phyloP scores from a whole-genome alignment of 2,329 filamentous ascomycete species.

The Geosmithia flava region DNA sequence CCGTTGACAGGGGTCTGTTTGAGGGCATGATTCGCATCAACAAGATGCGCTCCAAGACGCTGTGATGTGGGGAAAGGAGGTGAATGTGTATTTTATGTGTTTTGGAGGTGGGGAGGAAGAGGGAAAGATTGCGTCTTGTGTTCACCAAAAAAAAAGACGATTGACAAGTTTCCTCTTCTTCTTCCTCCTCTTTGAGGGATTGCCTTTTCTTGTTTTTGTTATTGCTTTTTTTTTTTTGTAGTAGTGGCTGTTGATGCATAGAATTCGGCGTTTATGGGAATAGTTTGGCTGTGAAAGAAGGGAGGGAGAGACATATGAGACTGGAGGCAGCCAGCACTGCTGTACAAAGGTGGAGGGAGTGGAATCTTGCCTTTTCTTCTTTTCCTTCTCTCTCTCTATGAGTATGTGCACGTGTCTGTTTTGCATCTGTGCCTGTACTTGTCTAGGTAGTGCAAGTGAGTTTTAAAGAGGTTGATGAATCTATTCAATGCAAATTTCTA shows the following conservation, averaged over 20 bases:
- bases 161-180: no score
- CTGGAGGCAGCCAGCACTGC: neutral
- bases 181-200: no score
- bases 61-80: constrained; percentile 20
- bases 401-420: no score
- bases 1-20: constrained; percentile 81
- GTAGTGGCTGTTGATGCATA: neutral
- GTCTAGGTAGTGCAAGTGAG: no score
- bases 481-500: no score
- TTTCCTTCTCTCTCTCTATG: neutral
- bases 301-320: neutral
- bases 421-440: no score
- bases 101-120: neutral
- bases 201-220: neutral
- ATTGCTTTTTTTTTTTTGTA: neutral
- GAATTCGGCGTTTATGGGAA: neutral
- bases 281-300: neutral
- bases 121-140: no score
- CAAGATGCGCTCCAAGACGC: constrained; percentile 64
- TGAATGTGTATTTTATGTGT: neutral
- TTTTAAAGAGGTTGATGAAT: no score
- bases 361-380: neutral
- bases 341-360: neutral
- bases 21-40: constrained; percentile 76
- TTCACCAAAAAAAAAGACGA: neutral